A percentile compares a stretch with the other conserved stretches of the same genome.
Conservation (phyloP, 1,284 basidiomycete genomes). For the Pterulicium gracile region DNA sequence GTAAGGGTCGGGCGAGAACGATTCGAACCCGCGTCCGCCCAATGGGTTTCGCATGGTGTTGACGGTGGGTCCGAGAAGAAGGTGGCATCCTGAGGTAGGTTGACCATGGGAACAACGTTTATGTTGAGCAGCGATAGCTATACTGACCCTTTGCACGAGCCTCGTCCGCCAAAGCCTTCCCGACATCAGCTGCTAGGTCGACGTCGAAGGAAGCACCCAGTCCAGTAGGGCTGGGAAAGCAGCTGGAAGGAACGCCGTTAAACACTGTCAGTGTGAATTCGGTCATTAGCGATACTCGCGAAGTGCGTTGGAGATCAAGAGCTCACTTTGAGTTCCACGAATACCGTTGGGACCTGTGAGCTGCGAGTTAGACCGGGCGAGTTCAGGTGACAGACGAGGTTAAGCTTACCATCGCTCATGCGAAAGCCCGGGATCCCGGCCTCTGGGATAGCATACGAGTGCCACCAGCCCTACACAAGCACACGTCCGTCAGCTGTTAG, state of each 20-base stretch:
- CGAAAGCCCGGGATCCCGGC: not conserved
- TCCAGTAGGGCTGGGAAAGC: constrained; percentile 38
- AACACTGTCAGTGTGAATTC: constrained; percentile 23
- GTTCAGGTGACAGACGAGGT: not conserved
- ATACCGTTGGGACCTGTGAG: not conserved
- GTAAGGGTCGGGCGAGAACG: constrained; percentile 36
- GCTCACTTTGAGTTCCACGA: not conserved
- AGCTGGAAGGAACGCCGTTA: constrained; percentile 36
- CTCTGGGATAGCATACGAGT: not conserved
- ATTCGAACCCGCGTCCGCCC: constrained; percentile 40
- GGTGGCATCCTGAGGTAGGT: constrained; percentile 22
- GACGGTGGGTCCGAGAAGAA: constrained; percentile 40
- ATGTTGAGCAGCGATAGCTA: constrained; percentile 1
- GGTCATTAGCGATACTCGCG: not conserved
- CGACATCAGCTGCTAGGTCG: constrained; percentile 30
- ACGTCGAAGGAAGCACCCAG: constrained; percentile 38
- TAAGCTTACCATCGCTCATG: constrained; percentile 1
- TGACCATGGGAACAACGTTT: not conserved
- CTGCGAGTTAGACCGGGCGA: not conserved
- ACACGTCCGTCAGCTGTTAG: not conserved
- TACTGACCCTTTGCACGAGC: constrained; percentile 31
- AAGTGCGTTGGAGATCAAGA: not conserved
- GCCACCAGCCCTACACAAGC: not conserved
- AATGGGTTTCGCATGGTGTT: constrained; percentile 43
- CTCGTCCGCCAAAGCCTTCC: constrained; percentile 35